Percentiles rank a stretch among this genome's conserved stretches.
Evolutionary conservation across 345 rosid species (phyloP).

Genomic region (Aquilaria yunnanensis): DNA sequence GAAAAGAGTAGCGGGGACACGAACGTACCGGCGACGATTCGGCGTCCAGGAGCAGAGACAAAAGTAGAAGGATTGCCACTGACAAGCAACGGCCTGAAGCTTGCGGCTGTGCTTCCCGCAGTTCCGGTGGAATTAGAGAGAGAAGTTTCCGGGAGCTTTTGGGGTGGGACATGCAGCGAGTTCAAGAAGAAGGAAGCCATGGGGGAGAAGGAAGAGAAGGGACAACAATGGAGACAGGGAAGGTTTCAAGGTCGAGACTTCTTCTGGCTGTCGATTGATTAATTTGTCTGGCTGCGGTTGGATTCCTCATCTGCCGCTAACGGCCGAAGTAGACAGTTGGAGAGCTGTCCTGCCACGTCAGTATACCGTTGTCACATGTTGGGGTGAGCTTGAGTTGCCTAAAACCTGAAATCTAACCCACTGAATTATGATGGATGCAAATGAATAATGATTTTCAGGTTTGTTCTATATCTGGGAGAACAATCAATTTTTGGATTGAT

Average conservation of each 20-base stretch:
- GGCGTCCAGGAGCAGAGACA: slow-evolving; percentile 90
- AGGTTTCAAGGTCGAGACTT: slow-evolving; percentile 12
- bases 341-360: too few relatives aligned
- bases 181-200: slow-evolving; percentile 71
- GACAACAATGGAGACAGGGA: background rate
- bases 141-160: slow-evolving; percentile 31
- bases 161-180: slow-evolving; percentile 44
- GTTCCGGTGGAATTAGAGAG: slow-evolving; percentile 21
- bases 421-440: too few relatives aligned
- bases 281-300: slow-evolving; percentile 13
- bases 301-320: too few relatives aligned
- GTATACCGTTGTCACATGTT: too few relatives aligned
- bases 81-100: slow-evolving; percentile 58
- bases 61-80: slow-evolving; percentile 81
- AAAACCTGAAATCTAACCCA: too few relatives aligned
- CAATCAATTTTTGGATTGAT: too few relatives aligned
- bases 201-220: background rate
- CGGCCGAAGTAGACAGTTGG: too few relatives aligned
- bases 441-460: too few relatives aligned
- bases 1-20: background rate
- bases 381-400: too few relatives aligned
- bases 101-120: slow-evolving; percentile 9
- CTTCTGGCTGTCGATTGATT: background rate
- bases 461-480: too few relatives aligned
- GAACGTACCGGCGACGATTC: slow-evolving; percentile 72